Conservation (phyloP, 2,329 filamentous ascomycete genomes). For the Nigrospora osmanthi region DNA sequence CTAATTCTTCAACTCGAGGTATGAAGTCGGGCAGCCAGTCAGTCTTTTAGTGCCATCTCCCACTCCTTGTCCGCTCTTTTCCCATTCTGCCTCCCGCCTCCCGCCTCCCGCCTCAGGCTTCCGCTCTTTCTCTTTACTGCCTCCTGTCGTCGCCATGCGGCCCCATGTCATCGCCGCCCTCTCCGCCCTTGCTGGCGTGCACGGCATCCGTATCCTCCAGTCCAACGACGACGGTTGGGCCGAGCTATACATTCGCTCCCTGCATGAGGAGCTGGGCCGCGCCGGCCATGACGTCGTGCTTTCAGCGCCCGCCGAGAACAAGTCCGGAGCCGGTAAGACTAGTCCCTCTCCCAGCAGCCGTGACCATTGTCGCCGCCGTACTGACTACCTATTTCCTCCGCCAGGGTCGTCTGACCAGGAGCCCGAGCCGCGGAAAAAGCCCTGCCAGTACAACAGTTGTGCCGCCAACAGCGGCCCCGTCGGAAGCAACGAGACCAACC, state of each 20-base stretch:
- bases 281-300: conserved; percentile 55
- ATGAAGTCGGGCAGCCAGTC: too few species aligned
- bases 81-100: too few species aligned
- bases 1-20: too few species aligned
- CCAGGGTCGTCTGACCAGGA: conserved; percentile 43
- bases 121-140: neutral
- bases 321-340: conserved; percentile 49
- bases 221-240: conserved; percentile 71
- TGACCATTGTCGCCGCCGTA: neutral
- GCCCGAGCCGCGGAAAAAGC: conserved; percentile 35
- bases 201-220: conserved; percentile 47
- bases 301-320: conserved; percentile 58
- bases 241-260: conserved; percentile 54
- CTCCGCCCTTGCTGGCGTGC: conserved; percentile 7
- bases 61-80: too few species aligned
- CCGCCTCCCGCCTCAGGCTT: too few species aligned
- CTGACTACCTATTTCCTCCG: neutral
- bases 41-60: too few species aligned
- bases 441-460: conserved; percentile 58
- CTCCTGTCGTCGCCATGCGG: neutral
- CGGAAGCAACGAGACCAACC: conserved; percentile 47
- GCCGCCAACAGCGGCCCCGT: conserved; percentile 44
- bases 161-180: neutral
- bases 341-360: neutral
- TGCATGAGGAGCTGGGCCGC: conserved; percentile 46